Conservation (phyloP, 176 grass and related monocot genomes). For the Dendrocalamus sinicus region DNA sequence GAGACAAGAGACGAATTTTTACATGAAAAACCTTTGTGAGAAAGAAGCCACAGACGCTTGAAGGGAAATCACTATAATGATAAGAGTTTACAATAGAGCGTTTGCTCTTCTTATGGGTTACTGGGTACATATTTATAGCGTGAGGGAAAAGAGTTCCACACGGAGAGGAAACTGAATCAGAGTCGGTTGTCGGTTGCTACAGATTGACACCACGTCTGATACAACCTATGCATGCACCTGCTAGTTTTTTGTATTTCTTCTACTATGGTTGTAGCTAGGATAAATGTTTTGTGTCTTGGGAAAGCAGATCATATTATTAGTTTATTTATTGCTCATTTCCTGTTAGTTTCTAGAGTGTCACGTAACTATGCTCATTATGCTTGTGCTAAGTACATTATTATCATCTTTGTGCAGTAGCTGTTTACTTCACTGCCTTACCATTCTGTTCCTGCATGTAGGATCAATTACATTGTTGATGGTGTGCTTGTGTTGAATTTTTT, state of each 20-base stretch:
- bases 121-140: too few relatives aligned
- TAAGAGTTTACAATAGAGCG: too few relatives aligned
- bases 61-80: too few relatives aligned
- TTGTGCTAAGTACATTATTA: not conserved
- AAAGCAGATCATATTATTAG: constrained; percentile 1
- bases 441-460: not conserved
- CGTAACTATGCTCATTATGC: not conserved
- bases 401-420: not conserved
- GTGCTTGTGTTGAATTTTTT: not conserved
- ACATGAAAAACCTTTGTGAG: too few relatives aligned
- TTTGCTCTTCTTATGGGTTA: too few relatives aligned
- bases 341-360: not conserved
- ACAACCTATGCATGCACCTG: too few relatives aligned
- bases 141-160: too few relatives aligned
- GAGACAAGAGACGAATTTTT: too few relatives aligned
- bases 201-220: too few relatives aligned
- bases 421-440: not conserved
- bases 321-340: not conserved
- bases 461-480: not conserved
- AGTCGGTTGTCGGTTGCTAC: too few relatives aligned
- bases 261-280: not conserved
- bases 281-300: not conserved
- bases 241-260: constrained; percentile 13
- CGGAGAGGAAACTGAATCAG: too few relatives aligned
- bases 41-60: too few relatives aligned